Conservation (phyloP, 441 rosid genomes). For the Adansonia madagascariensis region DNA sequence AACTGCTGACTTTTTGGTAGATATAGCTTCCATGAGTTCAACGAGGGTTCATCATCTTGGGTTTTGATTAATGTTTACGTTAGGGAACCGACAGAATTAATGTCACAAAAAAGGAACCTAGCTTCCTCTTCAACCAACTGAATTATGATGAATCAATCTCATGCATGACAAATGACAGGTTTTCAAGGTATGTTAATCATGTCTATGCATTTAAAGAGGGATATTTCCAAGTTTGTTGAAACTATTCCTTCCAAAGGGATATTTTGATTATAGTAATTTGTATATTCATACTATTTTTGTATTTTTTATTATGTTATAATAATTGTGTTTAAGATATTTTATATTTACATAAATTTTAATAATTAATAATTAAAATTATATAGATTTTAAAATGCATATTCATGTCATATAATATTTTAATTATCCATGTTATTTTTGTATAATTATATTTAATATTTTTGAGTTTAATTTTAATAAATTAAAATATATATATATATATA, state of each 20-base stretch:
- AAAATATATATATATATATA: not conserved
- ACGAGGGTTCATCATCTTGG: not conserved
- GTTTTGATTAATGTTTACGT: conserved; percentile 18
- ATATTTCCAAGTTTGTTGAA: not conserved
- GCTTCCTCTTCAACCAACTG: not conserved
- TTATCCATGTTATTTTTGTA: too few species aligned
- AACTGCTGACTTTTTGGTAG: not conserved
- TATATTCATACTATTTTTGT: too few species aligned
- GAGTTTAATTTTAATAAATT: not conserved
- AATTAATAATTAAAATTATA: too few species aligned
- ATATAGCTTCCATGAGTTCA: not conserved
- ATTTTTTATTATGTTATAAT: too few species aligned
- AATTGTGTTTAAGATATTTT: too few species aligned
- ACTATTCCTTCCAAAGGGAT: not conserved
- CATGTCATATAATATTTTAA: too few species aligned
- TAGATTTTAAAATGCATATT: too few species aligned
- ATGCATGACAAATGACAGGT: not conserved
- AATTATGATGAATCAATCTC: not conserved
- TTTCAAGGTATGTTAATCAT: not conserved
- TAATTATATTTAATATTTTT: too few species aligned
- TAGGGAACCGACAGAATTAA: conserved; percentile 16
- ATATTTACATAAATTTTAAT: too few species aligned
- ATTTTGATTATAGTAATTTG: not conserved
- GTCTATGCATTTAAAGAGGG: not conserved
- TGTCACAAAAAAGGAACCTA: not conserved